Base-by-base conservation (phyloP, 1,284 basidiomycete genomes). In the Cryptococcus jaspeensis region DNA sequence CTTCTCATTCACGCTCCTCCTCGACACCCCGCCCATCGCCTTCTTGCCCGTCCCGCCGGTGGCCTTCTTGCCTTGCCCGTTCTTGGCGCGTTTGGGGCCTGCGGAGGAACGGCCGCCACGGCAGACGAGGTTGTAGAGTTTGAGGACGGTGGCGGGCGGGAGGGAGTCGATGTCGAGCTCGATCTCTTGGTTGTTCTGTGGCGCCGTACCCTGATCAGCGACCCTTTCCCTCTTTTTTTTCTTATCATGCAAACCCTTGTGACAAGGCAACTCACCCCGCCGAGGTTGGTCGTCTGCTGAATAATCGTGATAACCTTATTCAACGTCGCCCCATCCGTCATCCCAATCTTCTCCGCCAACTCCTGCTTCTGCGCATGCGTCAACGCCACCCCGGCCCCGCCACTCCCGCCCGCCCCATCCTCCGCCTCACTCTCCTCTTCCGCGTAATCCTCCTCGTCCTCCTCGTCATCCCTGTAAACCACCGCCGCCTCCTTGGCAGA, bases 361-460 rank as follows among this genome's bases (percentile, higher is more conserved):
- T 96, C 91, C 79, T 94, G 92, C 86, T 97, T 96, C 81, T 96
- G 92, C 67, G 92, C 89, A 72, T 94, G 90, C 41, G 89, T 88
- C 36, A 96, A 64, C 25, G 52, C 58, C 43, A 57, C 57, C 53
- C 69, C 69, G 25, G 63, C 69, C 8, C 23, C 50, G 37, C 44
- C 22, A 2, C 44, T 36, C 39, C 52, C 57, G 22, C 63, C 67
- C 9, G 43, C 52, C 41, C 49, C 28, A 12, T 50, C 47, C 35
- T 60, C 59, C 23, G 62, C 68, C 22, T 67, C 66, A 25, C 56
- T 60, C 51, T 73, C 73, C 51, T 79, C 78, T n/a, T 78, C 73
- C 23, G 70, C 78, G 22, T 79, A 79, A 20, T 78, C 80, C 52
- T 73, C 73, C 50, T 60, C 65, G 5, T 72, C 74, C 22, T 70